These are phyloP conservation scores for Tephrocybe sp. DNA, from an alignment of 768 basidiomycete species.

Conservation along the genomic window DNA sequence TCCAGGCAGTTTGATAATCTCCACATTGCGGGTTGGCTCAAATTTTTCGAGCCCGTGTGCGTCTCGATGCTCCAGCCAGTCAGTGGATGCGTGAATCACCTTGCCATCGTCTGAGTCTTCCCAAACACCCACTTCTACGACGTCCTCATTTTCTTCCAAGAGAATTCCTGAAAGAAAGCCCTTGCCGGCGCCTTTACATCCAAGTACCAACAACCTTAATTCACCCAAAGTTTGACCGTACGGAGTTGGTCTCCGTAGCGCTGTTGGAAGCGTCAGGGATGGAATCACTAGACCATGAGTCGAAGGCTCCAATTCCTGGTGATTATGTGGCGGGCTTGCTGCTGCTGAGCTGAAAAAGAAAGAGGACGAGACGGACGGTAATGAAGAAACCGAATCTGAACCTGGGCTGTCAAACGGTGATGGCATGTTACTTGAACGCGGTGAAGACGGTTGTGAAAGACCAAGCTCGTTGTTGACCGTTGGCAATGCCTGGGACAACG, in stretches of 20 bases:
- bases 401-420: constrained; percentile 64
- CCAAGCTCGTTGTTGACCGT: constrained; percentile 10
- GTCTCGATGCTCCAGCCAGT: constrained; percentile 69
- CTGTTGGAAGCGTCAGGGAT: constrained; percentile 58
- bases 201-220: constrained; percentile 54
- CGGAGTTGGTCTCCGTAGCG: constrained; percentile 61
- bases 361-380: constrained; percentile 70
- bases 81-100: constrained; percentile 59
- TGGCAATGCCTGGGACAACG: constrained; percentile 15
- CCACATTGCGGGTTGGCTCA: constrained; percentile 63
- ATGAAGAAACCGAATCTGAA: constrained; percentile 61
- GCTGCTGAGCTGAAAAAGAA: constrained; percentile 79
- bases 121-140: constrained; percentile 62
- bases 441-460: constrained; percentile 44
- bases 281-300: constrained; percentile 67
- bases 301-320: constrained; percentile 36
- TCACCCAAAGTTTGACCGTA: constrained; percentile 70
- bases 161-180: constrained; percentile 47
- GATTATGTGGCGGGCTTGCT: constrained; percentile 57
- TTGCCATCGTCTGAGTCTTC: constrained; percentile 45
- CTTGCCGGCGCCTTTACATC: constrained; percentile 40
- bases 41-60: constrained; percentile 63
- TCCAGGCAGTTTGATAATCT: constrained; percentile 50
- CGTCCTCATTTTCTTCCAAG: constrained; percentile 63
- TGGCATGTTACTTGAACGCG: constrained; percentile 46